Conservation (phyloP, 768 basidiomycete species). For the Russula abietina region DNA sequence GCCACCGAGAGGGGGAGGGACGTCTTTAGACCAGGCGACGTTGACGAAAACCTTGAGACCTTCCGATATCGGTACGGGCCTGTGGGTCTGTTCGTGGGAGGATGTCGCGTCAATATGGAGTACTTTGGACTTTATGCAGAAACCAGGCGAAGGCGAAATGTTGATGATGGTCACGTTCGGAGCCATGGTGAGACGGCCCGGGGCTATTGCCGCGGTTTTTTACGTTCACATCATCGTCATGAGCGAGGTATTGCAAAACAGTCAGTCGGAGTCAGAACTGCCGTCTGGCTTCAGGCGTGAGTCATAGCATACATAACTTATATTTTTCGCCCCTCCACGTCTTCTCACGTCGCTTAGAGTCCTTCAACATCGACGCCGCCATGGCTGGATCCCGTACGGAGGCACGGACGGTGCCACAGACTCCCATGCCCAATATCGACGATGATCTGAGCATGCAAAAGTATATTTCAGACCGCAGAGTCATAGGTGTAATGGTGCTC, state of each 20-base stretch:
- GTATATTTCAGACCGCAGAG: conserved; percentile 77
- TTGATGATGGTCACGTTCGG: conserved; percentile 9
- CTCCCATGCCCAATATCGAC: conserved; percentile 57
- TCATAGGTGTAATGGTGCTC: conserved; percentile 58
- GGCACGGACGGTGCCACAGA: conserved; percentile 34
- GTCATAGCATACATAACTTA: not conserved
- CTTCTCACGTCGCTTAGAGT: not conserved
- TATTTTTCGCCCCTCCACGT: not conserved
- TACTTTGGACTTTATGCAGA: conserved; percentile 59
- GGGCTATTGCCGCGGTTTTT: not conserved
- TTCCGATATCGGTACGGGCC: conserved; percentile 35
- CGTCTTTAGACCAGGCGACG: conserved; percentile 59
- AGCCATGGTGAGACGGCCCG: no score
- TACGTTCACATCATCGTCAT: not conserved
- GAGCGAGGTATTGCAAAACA: no score
- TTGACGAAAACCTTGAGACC: conserved; percentile 69
- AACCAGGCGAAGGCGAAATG: conserved; percentile 50
- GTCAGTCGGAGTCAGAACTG: not conserved
- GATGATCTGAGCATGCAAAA: conserved; percentile 58
- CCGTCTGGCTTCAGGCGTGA: conserved; percentile 16
- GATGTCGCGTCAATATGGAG: conserved; percentile 32
- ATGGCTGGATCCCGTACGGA: not conserved
- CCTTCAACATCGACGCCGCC: not conserved
- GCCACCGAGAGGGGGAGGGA: conserved; percentile 63
- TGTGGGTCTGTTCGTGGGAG: conserved; percentile 28